Evolutionary conservation across 2,329 filamentous ascomycete species (phyloP).

Genomic region (Colletotrichum zoysiae): DNA sequence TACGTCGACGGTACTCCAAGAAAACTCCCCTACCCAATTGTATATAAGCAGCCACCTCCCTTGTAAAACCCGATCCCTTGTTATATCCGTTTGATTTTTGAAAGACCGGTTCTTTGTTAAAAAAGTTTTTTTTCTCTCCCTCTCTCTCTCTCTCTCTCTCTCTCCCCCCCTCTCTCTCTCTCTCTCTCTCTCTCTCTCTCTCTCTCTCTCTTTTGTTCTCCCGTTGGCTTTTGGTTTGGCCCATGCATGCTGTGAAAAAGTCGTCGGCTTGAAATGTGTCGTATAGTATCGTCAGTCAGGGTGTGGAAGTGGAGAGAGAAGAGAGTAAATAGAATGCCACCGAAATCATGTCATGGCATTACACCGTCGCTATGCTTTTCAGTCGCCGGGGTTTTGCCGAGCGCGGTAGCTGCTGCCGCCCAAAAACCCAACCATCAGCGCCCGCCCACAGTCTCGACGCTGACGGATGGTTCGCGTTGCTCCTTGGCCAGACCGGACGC

Average conservation of each 20-base stretch:
- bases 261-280: constrained; percentile 37
- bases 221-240: constrained; percentile 34
- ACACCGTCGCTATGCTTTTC: constrained; percentile 37
- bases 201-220: constrained; percentile 33
- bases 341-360: constrained; percentile 22
- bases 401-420: too few relatives aligned
- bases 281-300: constrained; percentile 41
- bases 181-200: too few relatives aligned
- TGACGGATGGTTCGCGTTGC: constrained; percentile 41
- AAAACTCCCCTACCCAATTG: constrained; percentile 36
- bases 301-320: constrained; percentile 19
- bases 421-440: constrained; percentile 25
- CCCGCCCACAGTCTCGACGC: constrained; percentile 42
- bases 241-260: constrained; percentile 39
- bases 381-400: constrained; percentile 4
- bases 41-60: constrained; percentile 37
- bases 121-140: background rate
- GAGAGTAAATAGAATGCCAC: constrained; percentile 19
- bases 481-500: constrained; percentile 40
- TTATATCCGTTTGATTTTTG: constrained; percentile 38
- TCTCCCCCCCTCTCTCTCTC: too few relatives aligned
- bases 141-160: too few relatives aligned
- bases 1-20: constrained; percentile 22
- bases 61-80: constrained; percentile 33
- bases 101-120: constrained; percentile 25